phyloP scores from a whole-genome alignment of 129 eudicot genomes.

The Centella asiatica region DNA sequence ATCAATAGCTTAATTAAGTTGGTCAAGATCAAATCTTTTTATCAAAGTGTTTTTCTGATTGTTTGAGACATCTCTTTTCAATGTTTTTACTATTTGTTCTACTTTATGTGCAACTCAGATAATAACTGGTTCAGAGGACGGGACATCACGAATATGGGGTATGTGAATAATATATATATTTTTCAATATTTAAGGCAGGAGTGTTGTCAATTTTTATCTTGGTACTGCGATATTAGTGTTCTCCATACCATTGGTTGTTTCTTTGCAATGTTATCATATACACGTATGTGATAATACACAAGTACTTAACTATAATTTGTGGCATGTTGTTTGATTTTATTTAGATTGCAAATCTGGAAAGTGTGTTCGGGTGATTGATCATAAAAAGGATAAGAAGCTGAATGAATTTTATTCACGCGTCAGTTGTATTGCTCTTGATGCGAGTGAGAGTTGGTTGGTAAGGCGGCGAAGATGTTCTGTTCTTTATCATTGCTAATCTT shows the following conservation, averaged over 20 bases:
- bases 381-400: slow-evolving; percentile 37
- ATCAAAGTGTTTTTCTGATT: too few relatives aligned
- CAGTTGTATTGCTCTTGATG: slow-evolving; percentile 90
- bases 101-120: slow-evolving; percentile 40
- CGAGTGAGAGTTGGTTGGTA: slow-evolving; percentile 99
- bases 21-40: too few relatives aligned
- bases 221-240: not conserved
- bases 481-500: slow-evolving; percentile 1
- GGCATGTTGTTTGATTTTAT: slow-evolving; percentile 17
- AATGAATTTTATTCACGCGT: slow-evolving; percentile 40
- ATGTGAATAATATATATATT: slow-evolving; percentile 8
- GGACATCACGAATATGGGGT: slow-evolving; percentile 95
- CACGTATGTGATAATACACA: too few relatives aligned
- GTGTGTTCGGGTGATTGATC: slow-evolving; percentile 52
- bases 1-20: too few relatives aligned
- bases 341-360: slow-evolving; percentile 87
- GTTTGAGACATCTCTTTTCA: not conserved
- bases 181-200: too few relatives aligned
- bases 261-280: not conserved
- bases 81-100: slow-evolving; percentile 1
- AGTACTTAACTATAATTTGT: slow-evolving; percentile 5
- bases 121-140: slow-evolving; percentile 95
- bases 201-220: too few relatives aligned
- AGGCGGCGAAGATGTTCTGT: slow-evolving; percentile 19
- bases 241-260: not conserved